Evolutionary conservation across 1,139 yeast genomes (phyloP).

Genomic region (Hansenula sp.): DNA sequence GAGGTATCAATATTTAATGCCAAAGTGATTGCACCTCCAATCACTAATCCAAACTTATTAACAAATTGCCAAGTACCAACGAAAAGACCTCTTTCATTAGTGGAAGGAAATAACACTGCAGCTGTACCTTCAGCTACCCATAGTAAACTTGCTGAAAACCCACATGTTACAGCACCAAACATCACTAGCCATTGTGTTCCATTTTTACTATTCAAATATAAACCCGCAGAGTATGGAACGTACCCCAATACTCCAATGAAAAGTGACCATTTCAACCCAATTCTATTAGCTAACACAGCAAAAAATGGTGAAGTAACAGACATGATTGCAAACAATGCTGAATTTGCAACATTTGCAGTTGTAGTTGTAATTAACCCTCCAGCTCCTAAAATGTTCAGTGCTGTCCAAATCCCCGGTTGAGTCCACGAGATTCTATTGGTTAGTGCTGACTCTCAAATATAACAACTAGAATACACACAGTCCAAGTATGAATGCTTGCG

Average conservation of each 20-base stretch:
- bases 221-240: constrained; percentile 21
- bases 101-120: constrained; percentile 20
- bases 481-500: too few relatives aligned
- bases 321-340: constrained; percentile 21
- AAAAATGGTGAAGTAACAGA: constrained; percentile 13
- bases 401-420: constrained; percentile 21
- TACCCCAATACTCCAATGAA: constrained; percentile 21
- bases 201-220: constrained; percentile 19
- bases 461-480: too few relatives aligned
- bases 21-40: constrained; percentile 21
- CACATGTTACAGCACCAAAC: constrained; percentile 20
- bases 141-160: constrained; percentile 18
- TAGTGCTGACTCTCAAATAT: too few relatives aligned
- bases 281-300: constrained; percentile 33
- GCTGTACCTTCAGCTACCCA: constrained; percentile 24
- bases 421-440: too few relatives aligned
- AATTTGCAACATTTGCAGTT: constrained; percentile 8
- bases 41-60: constrained; percentile 20
- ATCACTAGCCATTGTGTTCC: constrained; percentile 21
- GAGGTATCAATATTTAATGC: constrained; percentile 13
- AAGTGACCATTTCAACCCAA: constrained; percentile 43
- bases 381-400: constrained; percentile 21
- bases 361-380: constrained; percentile 15
- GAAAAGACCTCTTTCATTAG: constrained; percentile 17
- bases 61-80: constrained; percentile 22